Conservation (phyloP, 805 yeast genomes). For the Huiozyma naganishii region DNA sequence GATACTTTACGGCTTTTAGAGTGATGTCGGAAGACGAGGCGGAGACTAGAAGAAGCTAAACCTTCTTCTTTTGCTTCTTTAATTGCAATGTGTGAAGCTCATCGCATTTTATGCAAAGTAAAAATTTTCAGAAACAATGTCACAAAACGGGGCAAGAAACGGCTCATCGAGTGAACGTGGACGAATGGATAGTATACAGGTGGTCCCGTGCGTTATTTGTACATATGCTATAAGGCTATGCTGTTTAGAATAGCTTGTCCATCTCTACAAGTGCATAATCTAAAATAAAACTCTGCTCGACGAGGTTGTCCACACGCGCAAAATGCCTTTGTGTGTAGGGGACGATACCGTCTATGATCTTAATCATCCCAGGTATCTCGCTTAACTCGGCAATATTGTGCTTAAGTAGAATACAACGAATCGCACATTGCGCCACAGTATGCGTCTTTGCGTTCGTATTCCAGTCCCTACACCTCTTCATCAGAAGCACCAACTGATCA, state of each 20-base stretch:
- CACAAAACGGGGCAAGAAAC: too few relatives aligned
- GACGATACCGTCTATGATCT: slow-evolving; percentile 58
- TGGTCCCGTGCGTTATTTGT: too few relatives aligned
- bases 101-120: too few relatives aligned
- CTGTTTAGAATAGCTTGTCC: slow-evolving; percentile 33
- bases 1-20: not conserved
- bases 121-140: too few relatives aligned
- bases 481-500: slow-evolving; percentile 48
- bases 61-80: not conserved
- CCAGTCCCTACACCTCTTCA: slow-evolving; percentile 87
- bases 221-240: not conserved
- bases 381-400: slow-evolving; percentile 46
- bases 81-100: not conserved
- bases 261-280: slow-evolving; percentile 79
- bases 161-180: too few relatives aligned
- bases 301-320: slow-evolving; percentile 59
- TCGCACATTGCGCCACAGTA: slow-evolving; percentile 66
- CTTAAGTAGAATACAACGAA: slow-evolving; percentile 50
- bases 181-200: too few relatives aligned
- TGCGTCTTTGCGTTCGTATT: slow-evolving; percentile 79
- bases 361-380: slow-evolving; percentile 57
- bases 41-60: not conserved
- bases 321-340: slow-evolving; percentile 88
- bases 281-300: slow-evolving; percentile 76
- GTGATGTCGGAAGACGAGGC: too few relatives aligned